Conservation (phyloP, 2,329 filamentous ascomycete species). For the Beauveria bassiana region DNA sequence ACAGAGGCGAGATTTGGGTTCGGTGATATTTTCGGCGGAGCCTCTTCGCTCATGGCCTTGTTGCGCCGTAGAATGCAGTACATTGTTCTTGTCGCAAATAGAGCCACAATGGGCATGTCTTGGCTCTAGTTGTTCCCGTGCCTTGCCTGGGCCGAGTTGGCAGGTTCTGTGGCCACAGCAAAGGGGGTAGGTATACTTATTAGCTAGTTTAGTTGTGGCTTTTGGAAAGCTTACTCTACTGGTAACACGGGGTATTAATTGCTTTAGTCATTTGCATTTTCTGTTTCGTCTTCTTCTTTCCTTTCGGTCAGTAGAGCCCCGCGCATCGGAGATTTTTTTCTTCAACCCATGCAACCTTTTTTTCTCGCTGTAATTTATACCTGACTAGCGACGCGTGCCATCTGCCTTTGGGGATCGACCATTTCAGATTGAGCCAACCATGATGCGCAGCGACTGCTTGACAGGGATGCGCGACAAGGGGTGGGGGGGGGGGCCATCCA, state of each 20-base stretch:
- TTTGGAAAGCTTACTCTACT: background rate
- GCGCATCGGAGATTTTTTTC: background rate
- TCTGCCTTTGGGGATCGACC: background rate
- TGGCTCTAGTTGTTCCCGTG: background rate
- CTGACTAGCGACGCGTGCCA: background rate
- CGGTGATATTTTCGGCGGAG: conserved; percentile 9
- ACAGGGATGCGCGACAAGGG: background rate
- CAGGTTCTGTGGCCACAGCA: background rate
- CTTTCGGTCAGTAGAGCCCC: background rate
- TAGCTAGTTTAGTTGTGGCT: background rate
- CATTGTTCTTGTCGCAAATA: background rate
- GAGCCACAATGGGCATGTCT: background rate
- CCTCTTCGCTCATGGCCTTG: background rate
- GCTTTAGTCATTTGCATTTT: too few relatives aligned
- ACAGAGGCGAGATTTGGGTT: background rate
- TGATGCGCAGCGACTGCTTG: background rate
- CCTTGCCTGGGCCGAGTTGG: background rate
- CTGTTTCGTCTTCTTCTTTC: background rate
- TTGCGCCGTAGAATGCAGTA: background rate
- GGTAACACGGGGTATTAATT: too few relatives aligned
- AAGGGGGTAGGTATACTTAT: background rate
- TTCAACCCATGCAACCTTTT: too few relatives aligned
- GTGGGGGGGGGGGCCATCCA: background rate
- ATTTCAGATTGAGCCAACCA: conserved; percentile 7
- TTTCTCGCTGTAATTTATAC: too few relatives aligned